Evolutionary conservation across 1,284 basidiomycete genomes (phyloP), one percentile per base, ranked within the genome.

Genomic region (Leccinum pachyderme): DNA sequence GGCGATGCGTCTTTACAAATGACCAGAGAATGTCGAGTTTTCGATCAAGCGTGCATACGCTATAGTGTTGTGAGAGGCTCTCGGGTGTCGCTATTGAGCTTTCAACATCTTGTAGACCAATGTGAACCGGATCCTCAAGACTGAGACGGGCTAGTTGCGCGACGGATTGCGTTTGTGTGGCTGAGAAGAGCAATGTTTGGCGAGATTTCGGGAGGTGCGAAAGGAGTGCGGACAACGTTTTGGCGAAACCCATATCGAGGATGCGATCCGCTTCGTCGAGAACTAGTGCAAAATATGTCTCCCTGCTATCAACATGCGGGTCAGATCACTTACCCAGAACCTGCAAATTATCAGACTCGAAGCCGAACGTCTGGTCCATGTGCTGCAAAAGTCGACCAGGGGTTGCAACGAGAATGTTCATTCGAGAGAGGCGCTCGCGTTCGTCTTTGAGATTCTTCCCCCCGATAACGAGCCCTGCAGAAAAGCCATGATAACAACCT

Each of bases 351-450:
- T 91, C 88, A 35, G 87, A 86, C 58, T 96, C 94, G 64, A 99
- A 98, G 1, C 95, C 95, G 49, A 95, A 84, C 0, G 97, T 98
- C 73, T 98, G 95, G 69, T 99, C 97, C 87, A 99, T 91, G 72
- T 99, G 97, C 69, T 99, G 97, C 52, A 99, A 75, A 29, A 99
- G 76, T 52, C 97, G 83, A 15, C 96, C 97, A 1, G 96, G 96
- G 2, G 97, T 98, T 2, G 96, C 95, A 22, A 99, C 92, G 27
- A 99, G 82, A 57, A 99, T 97, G 69, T 99, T 99, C 95, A 99
- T 98, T 49, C 91, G 81, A 12, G 87, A 82, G 44, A 99, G 71
- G 12, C 97, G 79, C 25, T 95, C 93, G 53, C 87, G 80, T 71
- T 99, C 97, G 62, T 96, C 94, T 71, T 95, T 95, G 51, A 99